A percentile compares a stretch with the other conserved stretches of the same genome.
phyloP scores from a whole-genome alignment of 306 rosid genomes.

The Lablab purpureus region DNA sequence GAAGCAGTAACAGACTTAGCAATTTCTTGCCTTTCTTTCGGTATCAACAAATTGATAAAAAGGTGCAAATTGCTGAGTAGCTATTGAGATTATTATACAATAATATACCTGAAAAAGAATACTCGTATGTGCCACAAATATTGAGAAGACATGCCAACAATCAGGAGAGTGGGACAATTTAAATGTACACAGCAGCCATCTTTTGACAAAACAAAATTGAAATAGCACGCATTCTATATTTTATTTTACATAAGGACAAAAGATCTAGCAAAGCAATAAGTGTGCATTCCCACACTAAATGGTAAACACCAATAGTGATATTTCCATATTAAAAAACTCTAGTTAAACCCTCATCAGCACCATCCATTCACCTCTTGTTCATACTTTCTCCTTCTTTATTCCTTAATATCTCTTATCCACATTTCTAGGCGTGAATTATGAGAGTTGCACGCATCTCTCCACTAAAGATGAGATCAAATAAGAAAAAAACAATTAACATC shows the following conservation, averaged over 20 bases:
- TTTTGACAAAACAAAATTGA: not conserved
- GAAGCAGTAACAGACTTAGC: not conserved
- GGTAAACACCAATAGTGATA: not conserved
- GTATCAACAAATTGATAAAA: not conserved
- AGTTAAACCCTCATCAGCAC: not conserved
- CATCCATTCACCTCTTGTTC: not conserved
- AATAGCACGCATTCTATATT: not conserved
- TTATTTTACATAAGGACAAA: not conserved
- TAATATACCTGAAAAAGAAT: not conserved
- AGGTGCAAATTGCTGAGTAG: not conserved
- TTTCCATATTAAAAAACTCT: not conserved
- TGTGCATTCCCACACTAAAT: not conserved
- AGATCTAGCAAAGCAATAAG: not conserved
- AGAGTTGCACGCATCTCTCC: not conserved
- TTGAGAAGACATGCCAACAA: not conserved
- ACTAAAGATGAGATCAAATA: slow-evolving; percentile 2
- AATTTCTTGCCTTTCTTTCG: not conserved
- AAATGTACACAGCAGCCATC: not conserved
- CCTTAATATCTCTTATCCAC: not conserved
- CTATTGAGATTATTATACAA: not conserved
- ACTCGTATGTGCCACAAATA: not conserved
- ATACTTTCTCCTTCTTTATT: not conserved
- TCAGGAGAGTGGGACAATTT: not conserved
- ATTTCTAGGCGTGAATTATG: not conserved
- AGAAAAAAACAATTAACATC: slow-evolving; percentile 2